Evolutionary conservation across 2,329 filamentous ascomycete genomes (phyloP).

Genomic region (Calonectria hongkongensis): DNA sequence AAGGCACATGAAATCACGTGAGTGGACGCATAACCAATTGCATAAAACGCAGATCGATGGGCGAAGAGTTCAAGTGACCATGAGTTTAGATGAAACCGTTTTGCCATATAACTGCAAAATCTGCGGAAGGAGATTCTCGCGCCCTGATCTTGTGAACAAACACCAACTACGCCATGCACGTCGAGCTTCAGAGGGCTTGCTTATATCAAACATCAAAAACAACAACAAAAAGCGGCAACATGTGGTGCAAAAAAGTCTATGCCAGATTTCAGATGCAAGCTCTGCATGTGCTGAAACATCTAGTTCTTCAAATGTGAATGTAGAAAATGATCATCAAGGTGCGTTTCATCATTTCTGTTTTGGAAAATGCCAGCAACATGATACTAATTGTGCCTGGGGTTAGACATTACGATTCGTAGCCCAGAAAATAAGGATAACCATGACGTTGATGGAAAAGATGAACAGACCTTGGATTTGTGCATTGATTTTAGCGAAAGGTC

Average conservation of each 20-base stretch:
- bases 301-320: not conserved
- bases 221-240: not conserved
- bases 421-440: not conserved
- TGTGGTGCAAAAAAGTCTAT: not conserved
- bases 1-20: constrained; percentile 22
- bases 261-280: not conserved
- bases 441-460: no score
- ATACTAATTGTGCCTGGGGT: not conserved
- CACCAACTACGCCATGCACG: constrained; percentile 15
- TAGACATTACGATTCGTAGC: not conserved
- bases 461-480: not conserved
- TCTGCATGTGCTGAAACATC: not conserved
- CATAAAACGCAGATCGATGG: no score
- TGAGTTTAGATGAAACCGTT: not conserved
- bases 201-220: not conserved
- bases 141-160: constrained; percentile 13
- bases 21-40: not conserved
- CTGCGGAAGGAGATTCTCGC: constrained; percentile 13
- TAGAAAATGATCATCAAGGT: not conserved
- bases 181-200: not conserved
- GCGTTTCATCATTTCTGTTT: not conserved
- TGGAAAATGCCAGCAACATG: no score
- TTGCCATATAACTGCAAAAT: constrained; percentile 15
- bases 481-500: constrained; percentile 14
- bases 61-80: not conserved